Conservation (phyloP, 2,329 filamentous ascomycete genomes). For the Daldinia eschscholtzii region DNA sequence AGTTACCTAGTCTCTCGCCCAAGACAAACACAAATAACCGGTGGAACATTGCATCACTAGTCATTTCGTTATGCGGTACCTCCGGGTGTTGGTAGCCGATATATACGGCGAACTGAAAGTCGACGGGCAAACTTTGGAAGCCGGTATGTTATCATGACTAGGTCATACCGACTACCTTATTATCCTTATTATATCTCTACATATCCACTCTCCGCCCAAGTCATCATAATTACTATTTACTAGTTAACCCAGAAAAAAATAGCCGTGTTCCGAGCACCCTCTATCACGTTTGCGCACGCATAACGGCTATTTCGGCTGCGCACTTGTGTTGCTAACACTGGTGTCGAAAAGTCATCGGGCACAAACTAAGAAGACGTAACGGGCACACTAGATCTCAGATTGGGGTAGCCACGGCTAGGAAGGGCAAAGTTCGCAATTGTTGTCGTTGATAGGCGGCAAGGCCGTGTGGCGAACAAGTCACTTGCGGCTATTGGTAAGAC, state of each 20-base stretch:
- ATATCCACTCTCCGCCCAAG: background rate
- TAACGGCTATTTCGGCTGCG: background rate
- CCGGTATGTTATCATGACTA: background rate
- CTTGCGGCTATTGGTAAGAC: constrained; percentile 31
- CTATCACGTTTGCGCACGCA: background rate
- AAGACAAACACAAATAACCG: constrained; percentile 26
- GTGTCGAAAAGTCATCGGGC: background rate
- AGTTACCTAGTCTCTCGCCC: constrained; percentile 1
- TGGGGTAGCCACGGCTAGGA: background rate
- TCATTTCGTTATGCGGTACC: constrained; percentile 20
- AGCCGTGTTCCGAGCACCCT: background rate
- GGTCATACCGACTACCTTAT: background rate
- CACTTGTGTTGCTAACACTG: background rate
- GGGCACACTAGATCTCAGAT: background rate
- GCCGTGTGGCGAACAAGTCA: constrained; percentile 19
- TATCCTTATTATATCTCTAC: background rate
- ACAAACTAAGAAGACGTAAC: background rate
- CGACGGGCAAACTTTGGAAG: background rate
- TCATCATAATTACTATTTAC: background rate
- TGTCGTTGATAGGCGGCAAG: constrained; percentile 7
- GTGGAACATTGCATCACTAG: constrained; percentile 32
- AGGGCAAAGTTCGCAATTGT: constrained; percentile 1
- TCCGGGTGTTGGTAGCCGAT: background rate
- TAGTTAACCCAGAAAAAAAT: background rate
- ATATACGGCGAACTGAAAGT: background rate